Evolutionary conservation across 2,329 filamentous ascomycete species (phyloP).

Genomic region (Penicillium hordei): DNA sequence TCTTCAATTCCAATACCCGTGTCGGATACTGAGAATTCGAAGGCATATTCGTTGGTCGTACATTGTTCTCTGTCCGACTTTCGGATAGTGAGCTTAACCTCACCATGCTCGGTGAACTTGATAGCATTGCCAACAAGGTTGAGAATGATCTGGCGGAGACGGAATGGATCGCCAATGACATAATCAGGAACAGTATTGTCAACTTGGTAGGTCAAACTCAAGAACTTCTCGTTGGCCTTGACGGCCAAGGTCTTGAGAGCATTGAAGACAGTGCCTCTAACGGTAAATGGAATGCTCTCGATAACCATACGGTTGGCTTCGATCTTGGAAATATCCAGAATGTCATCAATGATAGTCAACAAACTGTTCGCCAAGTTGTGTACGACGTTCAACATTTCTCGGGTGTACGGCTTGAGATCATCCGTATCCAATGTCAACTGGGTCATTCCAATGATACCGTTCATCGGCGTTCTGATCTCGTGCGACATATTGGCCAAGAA

Average conservation of each 20-base stretch:
- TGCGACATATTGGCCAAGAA: slow-evolving; percentile 99
- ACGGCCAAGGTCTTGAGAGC: slow-evolving; percentile 95
- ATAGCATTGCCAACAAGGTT: slow-evolving; percentile 98
- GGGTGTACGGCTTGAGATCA: slow-evolving; percentile 88
- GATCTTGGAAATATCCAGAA: slow-evolving; percentile 70
- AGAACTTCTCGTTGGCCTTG: slow-evolving; percentile 91
- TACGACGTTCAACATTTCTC: slow-evolving; percentile 98
- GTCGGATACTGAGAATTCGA: slow-evolving; percentile 93
- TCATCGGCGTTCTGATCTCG: slow-evolving; percentile 96
- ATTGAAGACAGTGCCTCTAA: slow-evolving; percentile 94
- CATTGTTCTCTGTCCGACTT: slow-evolving; percentile 66
- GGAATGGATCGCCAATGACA: slow-evolving; percentile 94
- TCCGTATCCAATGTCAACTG: slow-evolving; percentile 94
- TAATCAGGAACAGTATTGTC: slow-evolving; percentile 92
- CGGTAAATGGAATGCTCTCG: slow-evolving; percentile 93
- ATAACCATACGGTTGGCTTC: slow-evolving; percentile 98
- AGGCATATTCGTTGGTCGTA: slow-evolving; percentile 76
- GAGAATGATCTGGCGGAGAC: slow-evolving; percentile 91
- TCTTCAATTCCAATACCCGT: slow-evolving; percentile 95
- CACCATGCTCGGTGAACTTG: slow-evolving; percentile 96
- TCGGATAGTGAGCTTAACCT: slow-evolving; percentile 91
- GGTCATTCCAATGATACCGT: slow-evolving; percentile 97
- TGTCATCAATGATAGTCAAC: slow-evolving; percentile 90
- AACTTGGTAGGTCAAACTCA: slow-evolving; percentile 90
- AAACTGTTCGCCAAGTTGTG: slow-evolving; percentile 95